Percentiles rank a stretch among this genome's conserved stretches.
Conservation (phyloP, 129 eudicot species). For the Pulicaria dysenterica region DNA sequence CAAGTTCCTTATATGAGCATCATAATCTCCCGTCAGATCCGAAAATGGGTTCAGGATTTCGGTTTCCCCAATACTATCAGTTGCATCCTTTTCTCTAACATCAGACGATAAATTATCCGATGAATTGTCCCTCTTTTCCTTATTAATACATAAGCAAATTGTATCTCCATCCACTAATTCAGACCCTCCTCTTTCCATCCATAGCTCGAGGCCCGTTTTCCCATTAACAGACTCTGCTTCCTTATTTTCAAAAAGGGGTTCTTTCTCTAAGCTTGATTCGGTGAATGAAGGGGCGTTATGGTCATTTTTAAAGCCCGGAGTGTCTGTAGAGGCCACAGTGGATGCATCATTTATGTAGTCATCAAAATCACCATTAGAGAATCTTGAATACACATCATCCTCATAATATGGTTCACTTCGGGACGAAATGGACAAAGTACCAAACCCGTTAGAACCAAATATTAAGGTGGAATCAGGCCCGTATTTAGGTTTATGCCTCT, state of each 20-base stretch:
- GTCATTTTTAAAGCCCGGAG: slow-evolving; percentile 18
- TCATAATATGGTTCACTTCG: slow-evolving; percentile 43
- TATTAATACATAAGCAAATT: slow-evolving; percentile 24
- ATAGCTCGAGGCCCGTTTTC: slow-evolving; percentile 25
- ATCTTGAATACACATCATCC: slow-evolving; percentile 48
- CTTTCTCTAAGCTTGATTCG: slow-evolving; percentile 13
- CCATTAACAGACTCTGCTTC: slow-evolving; percentile 15
- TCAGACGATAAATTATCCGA: slow-evolving; percentile 43
- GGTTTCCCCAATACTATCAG: slow-evolving; percentile 39
- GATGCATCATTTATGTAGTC: slow-evolving; percentile 38
- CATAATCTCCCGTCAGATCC: slow-evolving; percentile 90
- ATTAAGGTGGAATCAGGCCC: slow-evolving; percentile 35
- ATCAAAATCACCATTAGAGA: slow-evolving; percentile 47
- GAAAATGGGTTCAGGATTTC: slow-evolving; percentile 65
- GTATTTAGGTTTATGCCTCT: slow-evolving; percentile 51
- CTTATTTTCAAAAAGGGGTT: slow-evolving; percentile 4
- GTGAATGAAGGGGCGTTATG: slow-evolving; percentile 3
- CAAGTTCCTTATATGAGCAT: slow-evolving; percentile 72
- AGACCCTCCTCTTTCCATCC: slow-evolving; percentile 35
- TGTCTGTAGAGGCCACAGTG: slow-evolving; percentile 20
- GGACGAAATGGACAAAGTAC: slow-evolving; percentile 39
- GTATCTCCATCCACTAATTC: slow-evolving; percentile 40
- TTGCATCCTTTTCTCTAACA: slow-evolving; percentile 37
- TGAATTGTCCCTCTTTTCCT: slow-evolving; percentile 21
- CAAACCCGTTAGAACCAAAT: slow-evolving; percentile 26